Conservation (phyloP, 129 eudicot genomes). For the Artemisia argyi region DNA sequence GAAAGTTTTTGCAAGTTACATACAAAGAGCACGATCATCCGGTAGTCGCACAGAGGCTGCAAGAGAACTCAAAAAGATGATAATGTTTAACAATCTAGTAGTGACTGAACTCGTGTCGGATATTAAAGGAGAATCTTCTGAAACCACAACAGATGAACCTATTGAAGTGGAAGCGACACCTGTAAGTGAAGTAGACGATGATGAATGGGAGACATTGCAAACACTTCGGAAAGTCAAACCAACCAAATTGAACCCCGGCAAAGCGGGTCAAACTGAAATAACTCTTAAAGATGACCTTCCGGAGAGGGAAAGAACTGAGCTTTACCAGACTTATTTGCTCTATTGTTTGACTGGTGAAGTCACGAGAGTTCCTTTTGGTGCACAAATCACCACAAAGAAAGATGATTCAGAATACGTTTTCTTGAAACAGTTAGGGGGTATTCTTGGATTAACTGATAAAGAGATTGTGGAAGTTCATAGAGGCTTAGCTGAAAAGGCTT, state of each 20-base stretch:
- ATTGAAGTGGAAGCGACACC: slow-evolving; percentile 37
- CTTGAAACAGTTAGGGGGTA: slow-evolving; percentile 73
- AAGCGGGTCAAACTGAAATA: slow-evolving; percentile 74
- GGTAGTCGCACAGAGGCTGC: slow-evolving; percentile 71
- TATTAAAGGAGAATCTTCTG: slow-evolving; percentile 87
- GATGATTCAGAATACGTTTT: slow-evolving; percentile 67
- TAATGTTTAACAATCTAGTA: slow-evolving; percentile 73
- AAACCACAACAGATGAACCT: slow-evolving; percentile 41
- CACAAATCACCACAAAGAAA: slow-evolving; percentile 58
- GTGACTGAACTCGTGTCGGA: slow-evolving; percentile 82
- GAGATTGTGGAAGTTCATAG: slow-evolving; percentile 78
- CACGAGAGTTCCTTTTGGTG: slow-evolving; percentile 59
- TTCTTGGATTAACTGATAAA: slow-evolving; percentile 71
- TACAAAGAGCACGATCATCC: slow-evolving; percentile 67
- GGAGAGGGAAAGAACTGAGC: slow-evolving; percentile 69
- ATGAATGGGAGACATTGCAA: slow-evolving; percentile 77
- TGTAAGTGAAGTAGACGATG: slow-evolving; percentile 49
- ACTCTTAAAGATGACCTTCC: slow-evolving; percentile 83
- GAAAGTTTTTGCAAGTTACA: slow-evolving; percentile 65
- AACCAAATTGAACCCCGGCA: slow-evolving; percentile 33
- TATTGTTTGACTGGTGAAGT: slow-evolving; percentile 79
- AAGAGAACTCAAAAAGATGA: slow-evolving; percentile 80
- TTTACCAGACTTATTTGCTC: slow-evolving; percentile 80
- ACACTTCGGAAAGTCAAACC: slow-evolving; percentile 69
- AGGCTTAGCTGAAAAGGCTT: slow-evolving; percentile 83